Evolutionary conservation across 2,329 filamentous ascomycete species (phyloP).

Genomic region (Teratosphaeria destructans): DNA sequence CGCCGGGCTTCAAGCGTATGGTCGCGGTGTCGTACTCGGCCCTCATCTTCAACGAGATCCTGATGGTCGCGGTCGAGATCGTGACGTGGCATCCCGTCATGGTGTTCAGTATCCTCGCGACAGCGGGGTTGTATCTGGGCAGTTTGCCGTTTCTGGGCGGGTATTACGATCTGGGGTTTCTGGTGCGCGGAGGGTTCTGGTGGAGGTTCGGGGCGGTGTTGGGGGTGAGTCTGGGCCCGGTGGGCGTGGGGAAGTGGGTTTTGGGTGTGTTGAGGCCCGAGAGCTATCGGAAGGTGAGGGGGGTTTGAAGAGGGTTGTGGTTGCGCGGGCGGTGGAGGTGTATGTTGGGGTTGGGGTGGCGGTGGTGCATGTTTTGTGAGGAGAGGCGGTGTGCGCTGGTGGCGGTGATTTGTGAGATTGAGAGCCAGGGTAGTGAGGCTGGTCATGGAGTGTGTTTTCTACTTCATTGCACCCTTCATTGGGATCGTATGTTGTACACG

Average conservation of each 20-base stretch:
- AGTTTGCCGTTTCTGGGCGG: conserved; percentile 74
- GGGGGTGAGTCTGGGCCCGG: conserved; percentile 71
- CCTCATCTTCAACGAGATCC: conserved; percentile 82
- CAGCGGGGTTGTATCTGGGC: conserved; percentile 67
- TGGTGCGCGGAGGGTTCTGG: conserved; percentile 70
- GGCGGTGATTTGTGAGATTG: too few species aligned
- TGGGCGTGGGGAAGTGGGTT: conserved; percentile 78
- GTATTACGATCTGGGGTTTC: conserved; percentile 80
- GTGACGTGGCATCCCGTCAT: conserved; percentile 95
- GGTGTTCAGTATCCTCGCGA: conserved; percentile 75
- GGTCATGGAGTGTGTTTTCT: too few species aligned
- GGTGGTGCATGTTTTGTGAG: too few species aligned
- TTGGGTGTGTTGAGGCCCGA: conserved; percentile 78
- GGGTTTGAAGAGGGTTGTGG: conserved; percentile 38
- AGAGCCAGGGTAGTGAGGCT: too few species aligned
- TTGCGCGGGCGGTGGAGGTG: not conserved
- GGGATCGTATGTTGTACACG: too few species aligned
- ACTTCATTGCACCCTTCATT: too few species aligned
- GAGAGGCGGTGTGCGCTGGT: not conserved
- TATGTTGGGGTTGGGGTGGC: not conserved
- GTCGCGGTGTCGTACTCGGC: conserved; percentile 87
- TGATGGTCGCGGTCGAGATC: conserved; percentile 95
- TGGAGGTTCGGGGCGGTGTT: conserved; percentile 79
- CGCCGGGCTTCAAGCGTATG: conserved; percentile 45
- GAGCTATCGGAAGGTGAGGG: conserved; percentile 77